Percentiles rank a stretch among this genome's conserved stretches.
These are phyloP conservation scores for Brassica napus DNA, from an alignment of 345 rosid species.

Conservation along the genomic window DNA sequence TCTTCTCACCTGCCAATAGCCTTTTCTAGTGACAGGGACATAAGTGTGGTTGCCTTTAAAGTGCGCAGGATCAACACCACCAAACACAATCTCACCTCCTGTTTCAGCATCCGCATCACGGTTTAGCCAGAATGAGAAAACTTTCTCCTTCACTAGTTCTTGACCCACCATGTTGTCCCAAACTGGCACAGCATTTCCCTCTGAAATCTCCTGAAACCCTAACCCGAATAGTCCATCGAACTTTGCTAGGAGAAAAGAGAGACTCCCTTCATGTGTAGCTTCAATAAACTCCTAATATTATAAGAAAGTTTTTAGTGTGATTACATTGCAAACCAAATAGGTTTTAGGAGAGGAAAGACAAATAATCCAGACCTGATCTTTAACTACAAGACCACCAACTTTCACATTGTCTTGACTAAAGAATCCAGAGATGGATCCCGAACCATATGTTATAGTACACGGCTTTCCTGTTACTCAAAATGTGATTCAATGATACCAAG, in stretches of 20 bases:
- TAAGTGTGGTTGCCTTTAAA: slow-evolving; percentile 70
- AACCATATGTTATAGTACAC: slow-evolving; percentile 64
- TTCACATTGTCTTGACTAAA: slow-evolving; percentile 69
- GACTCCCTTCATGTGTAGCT: slow-evolving; percentile 67
- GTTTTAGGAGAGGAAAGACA: background rate
- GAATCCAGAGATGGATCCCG: slow-evolving; percentile 75
- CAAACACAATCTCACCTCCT: slow-evolving; percentile 87
- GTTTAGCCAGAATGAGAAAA: slow-evolving; percentile 84
- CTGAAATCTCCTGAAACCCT: slow-evolving; percentile 77
- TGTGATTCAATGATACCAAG: background rate
- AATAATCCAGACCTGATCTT: slow-evolving; percentile 55
- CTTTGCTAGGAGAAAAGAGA: slow-evolving; percentile 55
- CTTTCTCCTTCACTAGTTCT: slow-evolving; percentile 51
- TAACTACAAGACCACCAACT: slow-evolving; percentile 65
- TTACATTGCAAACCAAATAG: background rate
- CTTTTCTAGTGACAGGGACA: slow-evolving; percentile 66
- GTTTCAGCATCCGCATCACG: slow-evolving; percentile 46
- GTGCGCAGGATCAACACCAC: slow-evolving; percentile 67
- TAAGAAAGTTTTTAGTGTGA: background rate
- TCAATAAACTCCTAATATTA: slow-evolving; percentile 65
- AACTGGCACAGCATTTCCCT: slow-evolving; percentile 59
- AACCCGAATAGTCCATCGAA: slow-evolving; percentile 86
- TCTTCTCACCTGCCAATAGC: slow-evolving; percentile 78
- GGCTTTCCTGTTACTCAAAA: slow-evolving; percentile 48
- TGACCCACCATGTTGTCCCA: slow-evolving; percentile 79